Evolutionary conservation across 2,329 filamentous ascomycete species (phyloP).

Genomic region (Pseudogymnoascus sp.): DNA sequence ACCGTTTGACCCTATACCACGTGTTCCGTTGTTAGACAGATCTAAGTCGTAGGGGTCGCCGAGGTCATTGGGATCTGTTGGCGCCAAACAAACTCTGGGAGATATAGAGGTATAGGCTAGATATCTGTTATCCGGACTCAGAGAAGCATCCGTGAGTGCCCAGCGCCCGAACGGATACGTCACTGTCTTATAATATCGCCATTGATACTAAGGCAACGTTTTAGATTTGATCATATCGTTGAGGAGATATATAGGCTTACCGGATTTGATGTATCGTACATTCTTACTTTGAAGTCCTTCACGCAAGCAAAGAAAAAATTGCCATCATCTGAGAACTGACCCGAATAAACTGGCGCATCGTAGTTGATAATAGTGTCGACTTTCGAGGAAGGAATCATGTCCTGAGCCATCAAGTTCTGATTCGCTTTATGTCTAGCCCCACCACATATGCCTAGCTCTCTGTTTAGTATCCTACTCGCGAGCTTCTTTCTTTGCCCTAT

Average conservation of each 20-base stretch:
- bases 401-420: conserved; percentile 57
- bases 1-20: conserved; percentile 4
- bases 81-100: conserved; percentile 73
- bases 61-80: conserved; percentile 74
- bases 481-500: conserved; percentile 49
- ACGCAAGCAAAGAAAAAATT: conserved; percentile 94
- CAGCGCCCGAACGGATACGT: conserved; percentile 80
- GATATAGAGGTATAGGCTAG: conserved; percentile 88
- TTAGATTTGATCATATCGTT: neutral
- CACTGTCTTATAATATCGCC: conserved; percentile 92
- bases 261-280: conserved; percentile 96
- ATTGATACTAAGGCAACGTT: conserved; percentile 50
- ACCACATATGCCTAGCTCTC: conserved; percentile 68
- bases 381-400: conserved; percentile 66
- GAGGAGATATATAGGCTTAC: neutral
- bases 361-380: conserved; percentile 87
- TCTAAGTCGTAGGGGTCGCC: conserved; percentile 76
- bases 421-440: conserved; percentile 53
- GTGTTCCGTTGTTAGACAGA: conserved; percentile 46
- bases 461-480: conserved; percentile 64
- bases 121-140: conserved; percentile 87
- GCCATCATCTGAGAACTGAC: conserved; percentile 92
- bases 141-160: conserved; percentile 89
- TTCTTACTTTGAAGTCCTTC: conserved; percentile 87
- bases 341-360: conserved; percentile 79